phyloP scores from a whole-genome alignment of 2,329 filamentous ascomycete species.

The Penicillium sp. region DNA sequence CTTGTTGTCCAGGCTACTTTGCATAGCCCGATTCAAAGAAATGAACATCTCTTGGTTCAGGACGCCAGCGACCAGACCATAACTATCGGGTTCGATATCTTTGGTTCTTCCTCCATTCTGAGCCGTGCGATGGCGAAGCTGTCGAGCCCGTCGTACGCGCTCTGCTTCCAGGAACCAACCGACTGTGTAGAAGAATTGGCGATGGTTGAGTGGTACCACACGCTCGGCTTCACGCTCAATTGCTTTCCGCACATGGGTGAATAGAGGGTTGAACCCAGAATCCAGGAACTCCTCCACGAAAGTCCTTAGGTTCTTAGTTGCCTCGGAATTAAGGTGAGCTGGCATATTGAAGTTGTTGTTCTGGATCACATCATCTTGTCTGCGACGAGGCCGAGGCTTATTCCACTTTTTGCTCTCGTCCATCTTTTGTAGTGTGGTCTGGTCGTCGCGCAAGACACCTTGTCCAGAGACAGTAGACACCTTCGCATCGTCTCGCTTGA shows the following conservation, averaged over 20 bases:
- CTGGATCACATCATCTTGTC: slow-evolving; percentile 60
- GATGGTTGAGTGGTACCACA: slow-evolving; percentile 70
- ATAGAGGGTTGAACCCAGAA: slow-evolving; percentile 90
- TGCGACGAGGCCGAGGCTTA: slow-evolving; percentile 66
- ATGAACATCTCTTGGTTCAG: slow-evolving; percentile 95
- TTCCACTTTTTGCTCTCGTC: slow-evolving; percentile 89
- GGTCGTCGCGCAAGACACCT: slow-evolving; percentile 71
- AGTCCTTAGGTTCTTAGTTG: slow-evolving; percentile 71
- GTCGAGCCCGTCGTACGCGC: slow-evolving; percentile 64
- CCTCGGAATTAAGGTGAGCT: slow-evolving; percentile 66
- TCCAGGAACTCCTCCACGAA: slow-evolving; percentile 96
- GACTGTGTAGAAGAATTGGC: slow-evolving; percentile 89
- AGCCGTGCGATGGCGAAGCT: slow-evolving; percentile 52
- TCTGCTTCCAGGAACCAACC: slow-evolving; percentile 93
- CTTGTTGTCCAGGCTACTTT: slow-evolving; percentile 75
- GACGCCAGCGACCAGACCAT: slow-evolving; percentile 82
- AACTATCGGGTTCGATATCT: slow-evolving; percentile 68
- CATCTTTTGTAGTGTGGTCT: slow-evolving; percentile 79
- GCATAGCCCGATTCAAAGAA: slow-evolving; percentile 78
- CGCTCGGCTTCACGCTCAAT: slow-evolving; percentile 87
- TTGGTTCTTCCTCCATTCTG: slow-evolving; percentile 50
- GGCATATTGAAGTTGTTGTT: slow-evolving; percentile 73
- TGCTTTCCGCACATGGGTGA: slow-evolving; percentile 79
- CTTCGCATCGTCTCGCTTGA: slow-evolving; percentile 81
- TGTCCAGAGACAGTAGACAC: slow-evolving; percentile 87